Evolutionary conservation across 805 yeast genomes (phyloP), one percentile per base, ranked within the genome.

Genomic region (Clavispora santaluciae): DNA sequence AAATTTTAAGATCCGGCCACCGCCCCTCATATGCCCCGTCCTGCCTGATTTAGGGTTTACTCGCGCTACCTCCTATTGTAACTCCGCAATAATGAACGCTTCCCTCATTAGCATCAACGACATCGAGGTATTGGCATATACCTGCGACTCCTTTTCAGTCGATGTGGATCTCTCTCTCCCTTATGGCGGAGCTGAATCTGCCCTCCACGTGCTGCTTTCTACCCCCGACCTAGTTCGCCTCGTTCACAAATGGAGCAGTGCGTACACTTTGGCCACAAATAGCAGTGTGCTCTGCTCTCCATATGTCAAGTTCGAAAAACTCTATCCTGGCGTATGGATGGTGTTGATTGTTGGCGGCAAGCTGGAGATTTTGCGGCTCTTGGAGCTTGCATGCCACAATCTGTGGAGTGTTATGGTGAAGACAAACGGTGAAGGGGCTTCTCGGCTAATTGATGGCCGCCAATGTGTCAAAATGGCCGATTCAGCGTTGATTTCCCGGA

Each of bases 131-230:
- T 41, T 43, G 21, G 42, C 31, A 5, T 40, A 38, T 15, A 37
- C 47, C n/a, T 36, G 36, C n/a, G 22, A 36, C 31, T 35, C 43
- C 21, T 43, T 43, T 28, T 38, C 47, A 13, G 13, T 43, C 28
- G 45, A 44, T 13, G 36, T 44, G 13, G 38, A 29, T 13, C 33
- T 31, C 28, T 10, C 22, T 9, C 31, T 18, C 8, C 36, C 25
- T 20, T 37, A 26, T 9, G 17, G 16, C 10, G 30, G 30, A 5
- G 8, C 42, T 3, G 29, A 23, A 17, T 38, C 22, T n/a, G 35
- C 22, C 10, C 38, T 41, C 9, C 36, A 22, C 26, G 28, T 44
- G 16, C 28, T 40, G 2, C 28, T 44, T 21, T 31, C 41, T 13
- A 44, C 44, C 9, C 42, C 37, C 10, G 44, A 40, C 15, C 42